Conservation (phyloP, 2,329 filamentous ascomycete species). For the Biscogniauxia mediterranea region DNA sequence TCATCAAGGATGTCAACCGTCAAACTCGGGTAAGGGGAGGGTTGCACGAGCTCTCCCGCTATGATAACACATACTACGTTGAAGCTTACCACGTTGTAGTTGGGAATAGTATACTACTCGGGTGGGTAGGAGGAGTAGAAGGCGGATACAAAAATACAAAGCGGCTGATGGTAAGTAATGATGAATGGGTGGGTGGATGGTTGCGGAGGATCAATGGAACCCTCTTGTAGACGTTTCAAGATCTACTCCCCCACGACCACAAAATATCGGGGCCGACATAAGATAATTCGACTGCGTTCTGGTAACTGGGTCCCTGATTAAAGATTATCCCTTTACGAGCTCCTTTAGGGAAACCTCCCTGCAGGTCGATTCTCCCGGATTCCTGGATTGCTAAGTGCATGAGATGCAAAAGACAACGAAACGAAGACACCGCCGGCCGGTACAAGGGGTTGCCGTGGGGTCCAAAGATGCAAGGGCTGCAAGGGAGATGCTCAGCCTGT, state of each 20-base stretch:
- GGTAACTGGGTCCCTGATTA: not conserved
- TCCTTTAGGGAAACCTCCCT: not conserved
- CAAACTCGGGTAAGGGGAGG: constrained; percentile 1
- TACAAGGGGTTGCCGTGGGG: not conserved
- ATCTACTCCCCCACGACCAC: not conserved
- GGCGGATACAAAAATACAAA: not conserved
- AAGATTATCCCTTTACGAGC: not conserved
- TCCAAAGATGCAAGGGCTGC: not conserved
- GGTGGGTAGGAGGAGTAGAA: not conserved
- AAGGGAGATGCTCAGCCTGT: not conserved
- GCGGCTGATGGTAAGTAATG: not conserved
- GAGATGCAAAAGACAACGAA: not conserved
- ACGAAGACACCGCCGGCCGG: not conserved
- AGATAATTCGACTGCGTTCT: not conserved
- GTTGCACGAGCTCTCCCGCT: not conserved
- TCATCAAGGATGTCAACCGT: not conserved
- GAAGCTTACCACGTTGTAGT: not conserved
- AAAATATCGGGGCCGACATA: not conserved
- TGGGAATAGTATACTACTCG: not conserved
- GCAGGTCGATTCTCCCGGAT: not conserved
- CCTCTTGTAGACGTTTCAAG: not conserved
- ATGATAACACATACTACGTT: not conserved
- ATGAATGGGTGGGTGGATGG: not conserved
- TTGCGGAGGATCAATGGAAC: not conserved
- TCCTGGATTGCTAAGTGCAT: not conserved